These are phyloP conservation scores for Coemansia brasiliensis DNA, from an alignment of 192 early-diverging fungal genomes.

Conservation along the genomic window DNA sequence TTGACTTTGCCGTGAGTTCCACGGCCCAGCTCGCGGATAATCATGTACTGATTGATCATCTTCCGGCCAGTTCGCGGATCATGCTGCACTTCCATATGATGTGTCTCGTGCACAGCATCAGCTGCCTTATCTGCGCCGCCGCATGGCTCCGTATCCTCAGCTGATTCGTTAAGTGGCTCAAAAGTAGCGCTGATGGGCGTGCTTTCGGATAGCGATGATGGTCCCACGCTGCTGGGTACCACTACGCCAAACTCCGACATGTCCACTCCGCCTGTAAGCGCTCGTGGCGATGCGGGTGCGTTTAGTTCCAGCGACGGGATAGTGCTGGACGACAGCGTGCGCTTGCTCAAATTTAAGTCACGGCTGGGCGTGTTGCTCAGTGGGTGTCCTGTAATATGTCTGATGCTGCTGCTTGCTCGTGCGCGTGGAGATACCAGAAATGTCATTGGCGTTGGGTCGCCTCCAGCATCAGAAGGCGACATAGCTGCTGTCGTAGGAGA, in stretches of 20 bases:
- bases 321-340: slow-evolving; percentile 33
- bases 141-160: slow-evolving; percentile 1
- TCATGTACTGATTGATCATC: slow-evolving; percentile 94
- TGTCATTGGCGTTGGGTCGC: slow-evolving; percentile 37
- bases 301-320: slow-evolving; percentile 36
- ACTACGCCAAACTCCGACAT: slow-evolving; percentile 51
- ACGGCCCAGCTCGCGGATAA: slow-evolving; percentile 85
- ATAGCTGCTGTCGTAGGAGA: slow-evolving; percentile 24
- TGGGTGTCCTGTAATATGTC: slow-evolving; percentile 16
- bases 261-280: slow-evolving; percentile 35
- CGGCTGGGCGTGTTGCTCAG: slow-evolving; percentile 33
- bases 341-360: slow-evolving; percentile 33
- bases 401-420: slow-evolving; percentile 38
- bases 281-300: slow-evolving; percentile 34
- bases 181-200: slow-evolving; percentile 33
- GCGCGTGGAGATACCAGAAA: slow-evolving; percentile 50
- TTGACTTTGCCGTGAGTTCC: slow-evolving; percentile 98
- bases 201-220: slow-evolving; percentile 25
- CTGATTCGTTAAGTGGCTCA: slow-evolving; percentile 27
- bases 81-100: slow-evolving; percentile 77
- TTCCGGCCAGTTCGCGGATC: slow-evolving; percentile 88
- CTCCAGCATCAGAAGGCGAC: slow-evolving; percentile 14
- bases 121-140: slow-evolving; percentile 9
- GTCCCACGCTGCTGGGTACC: not conserved
- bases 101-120: slow-evolving; percentile 76